A percentile compares a stretch with the other conserved stretches of the same genome.
phyloP scores from a whole-genome alignment of 768 basidiomycete species.

The Scleroderma bovista region DNA sequence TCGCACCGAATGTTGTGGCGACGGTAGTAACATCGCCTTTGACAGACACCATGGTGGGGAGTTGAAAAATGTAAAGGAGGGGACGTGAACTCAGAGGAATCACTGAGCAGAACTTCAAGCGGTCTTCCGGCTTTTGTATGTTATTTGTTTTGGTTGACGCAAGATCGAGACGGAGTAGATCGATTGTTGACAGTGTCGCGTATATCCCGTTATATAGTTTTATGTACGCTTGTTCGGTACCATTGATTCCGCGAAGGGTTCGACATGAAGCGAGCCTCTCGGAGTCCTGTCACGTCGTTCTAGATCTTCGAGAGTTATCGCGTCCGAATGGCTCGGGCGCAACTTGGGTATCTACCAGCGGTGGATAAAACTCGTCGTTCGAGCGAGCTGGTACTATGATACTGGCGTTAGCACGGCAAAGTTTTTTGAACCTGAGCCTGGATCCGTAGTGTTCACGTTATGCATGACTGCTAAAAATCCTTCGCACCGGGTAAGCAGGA shows the following conservation, averaged over 20 bases:
- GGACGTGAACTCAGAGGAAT: constrained; percentile 25
- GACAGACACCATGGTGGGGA: constrained; percentile 11
- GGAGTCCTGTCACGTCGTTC: no score
- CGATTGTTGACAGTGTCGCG: constrained; percentile 11
- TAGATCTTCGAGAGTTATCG: no score
- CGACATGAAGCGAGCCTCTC: no score
- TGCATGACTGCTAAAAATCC: no score
- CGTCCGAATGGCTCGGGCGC: no score
- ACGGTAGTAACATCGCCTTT: constrained; percentile 27
- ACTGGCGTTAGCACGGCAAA: no score
- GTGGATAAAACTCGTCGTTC: no score
- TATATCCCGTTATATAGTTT: constrained; percentile 13
- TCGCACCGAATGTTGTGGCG: constrained; percentile 28
- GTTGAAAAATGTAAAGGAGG: constrained; percentile 18
- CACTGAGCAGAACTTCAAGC: constrained; percentile 9
- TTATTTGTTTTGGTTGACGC: constrained; percentile 30
- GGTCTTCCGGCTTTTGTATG: constrained; percentile 22
- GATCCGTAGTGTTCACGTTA: no score
- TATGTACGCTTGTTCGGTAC: not conserved
- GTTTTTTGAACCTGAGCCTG: no score
- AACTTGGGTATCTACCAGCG: no score
- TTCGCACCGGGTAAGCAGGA: no score
- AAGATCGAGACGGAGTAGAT: constrained; percentile 11
- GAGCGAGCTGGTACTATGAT: no score
- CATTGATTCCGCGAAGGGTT: not conserved